Evolutionary conservation across 139 green algal species (phyloP), one percentile per base, ranked within the genome.

Genomic region (Edaphochlamys debaryana): DNA sequence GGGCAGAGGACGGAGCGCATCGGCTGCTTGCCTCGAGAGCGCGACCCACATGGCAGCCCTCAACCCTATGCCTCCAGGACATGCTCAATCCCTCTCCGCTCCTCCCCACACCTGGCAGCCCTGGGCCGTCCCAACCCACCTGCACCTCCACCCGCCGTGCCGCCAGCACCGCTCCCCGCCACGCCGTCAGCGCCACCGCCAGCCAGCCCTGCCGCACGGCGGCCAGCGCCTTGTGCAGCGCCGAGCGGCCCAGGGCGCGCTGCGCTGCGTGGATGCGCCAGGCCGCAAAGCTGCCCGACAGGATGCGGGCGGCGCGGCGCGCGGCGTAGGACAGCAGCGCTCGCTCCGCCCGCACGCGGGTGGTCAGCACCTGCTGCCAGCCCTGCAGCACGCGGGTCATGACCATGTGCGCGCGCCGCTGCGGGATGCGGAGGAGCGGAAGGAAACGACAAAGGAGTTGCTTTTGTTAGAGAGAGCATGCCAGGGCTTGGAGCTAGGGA

Each of bases 401-500:
- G 63, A 82, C 27, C 6, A 41, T 22, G 34, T 73, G 76, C 42
- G 76, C 50, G 63, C 76, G 76, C 22, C 76, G 60, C 76, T 82
- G 74, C 74, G 34, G 27, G n/a, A n/a, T n/a, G n/a, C n/a, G n/a
- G n/a, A n/a, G n/a, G n/a, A 40, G 13, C 54, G 17, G 17, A 29
- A 63, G 13, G 4, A 67, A 36, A 37, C 29, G 58, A 36, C 27
- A 37, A 15, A 40, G 7, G 8, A 67, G 3, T n/a, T n/a, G n/a
- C n/a, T n/a, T n/a, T n/a, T n/a, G n/a, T n/a, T n/a, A n/a, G n/a
- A n/a, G n/a, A n/a, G n/a, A n/a, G n/a, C n/a, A n/a, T n/a, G n/a
- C n/a, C n/a, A n/a, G n/a, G n/a, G n/a, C n/a, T n/a, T n/a, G n/a
- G n/a, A n/a, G n/a, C n/a, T n/a, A n/a, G n/a, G n/a, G n/a, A n/a